Conservation (phyloP, 148 eudicot species). For the Beta vulgaris region DNA sequence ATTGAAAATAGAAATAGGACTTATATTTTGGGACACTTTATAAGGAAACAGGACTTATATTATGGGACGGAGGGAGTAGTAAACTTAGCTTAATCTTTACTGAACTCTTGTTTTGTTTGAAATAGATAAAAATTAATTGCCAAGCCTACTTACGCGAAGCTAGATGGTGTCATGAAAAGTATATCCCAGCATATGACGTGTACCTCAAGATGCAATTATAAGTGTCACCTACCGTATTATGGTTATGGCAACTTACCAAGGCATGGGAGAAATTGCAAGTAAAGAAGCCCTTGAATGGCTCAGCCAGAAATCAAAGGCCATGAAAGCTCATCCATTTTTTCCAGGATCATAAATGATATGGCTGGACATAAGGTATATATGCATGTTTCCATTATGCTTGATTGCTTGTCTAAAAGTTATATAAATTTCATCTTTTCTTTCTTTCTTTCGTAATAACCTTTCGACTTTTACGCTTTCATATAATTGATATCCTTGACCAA, state of each 20-base stretch:
- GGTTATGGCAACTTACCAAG: not conserved
- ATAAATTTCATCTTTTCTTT: no score
- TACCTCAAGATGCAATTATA: not conserved
- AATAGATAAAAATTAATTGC: not conserved
- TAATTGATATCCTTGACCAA: no score
- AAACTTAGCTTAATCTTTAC: no score
- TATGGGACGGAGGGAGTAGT: no score
- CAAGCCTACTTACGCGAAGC: not conserved
- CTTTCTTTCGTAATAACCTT: no score
- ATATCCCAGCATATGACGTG: not conserved
- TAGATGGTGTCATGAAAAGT: constrained; percentile 1
- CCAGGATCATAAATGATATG: not conserved
- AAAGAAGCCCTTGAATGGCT: not conserved
- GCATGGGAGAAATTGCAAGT: not conserved
- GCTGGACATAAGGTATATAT: not conserved
- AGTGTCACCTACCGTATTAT: not conserved
- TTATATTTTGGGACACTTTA: no score
- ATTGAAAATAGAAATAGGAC: no score
- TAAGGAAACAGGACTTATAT: no score
- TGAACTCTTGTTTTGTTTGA: no score
- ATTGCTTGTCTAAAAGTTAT: no score
- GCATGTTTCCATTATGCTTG: no score
- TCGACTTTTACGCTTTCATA: no score
- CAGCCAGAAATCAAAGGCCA: not conserved
- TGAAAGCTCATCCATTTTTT: not conserved